These are phyloP conservation scores for Scutellaria baicalensis DNA, from an alignment of 257 asterid genomes.

Conservation along the genomic window DNA sequence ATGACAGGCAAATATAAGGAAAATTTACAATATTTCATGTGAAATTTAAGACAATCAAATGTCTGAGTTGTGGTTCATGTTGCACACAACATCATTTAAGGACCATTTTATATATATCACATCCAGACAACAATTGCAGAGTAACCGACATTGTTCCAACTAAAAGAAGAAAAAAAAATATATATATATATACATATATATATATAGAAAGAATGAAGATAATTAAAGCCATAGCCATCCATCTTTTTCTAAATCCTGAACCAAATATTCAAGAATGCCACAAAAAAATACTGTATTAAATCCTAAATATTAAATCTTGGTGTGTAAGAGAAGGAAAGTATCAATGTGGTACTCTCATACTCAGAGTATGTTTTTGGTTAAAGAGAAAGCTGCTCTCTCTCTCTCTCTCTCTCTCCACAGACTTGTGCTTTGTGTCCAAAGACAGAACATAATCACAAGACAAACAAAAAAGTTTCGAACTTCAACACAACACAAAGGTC, in stretches of 20 bases:
- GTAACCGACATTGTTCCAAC: background rate
- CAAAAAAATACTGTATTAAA: background rate
- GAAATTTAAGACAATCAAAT: constrained; percentile 9
- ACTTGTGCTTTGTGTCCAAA: constrained; percentile 38
- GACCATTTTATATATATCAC: constrained; percentile 14
- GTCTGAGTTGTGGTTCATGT: background rate
- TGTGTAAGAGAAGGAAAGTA: constrained; percentile 26
- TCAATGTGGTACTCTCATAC: constrained; percentile 13
- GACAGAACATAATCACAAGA: constrained; percentile 10
- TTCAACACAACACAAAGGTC: background rate
- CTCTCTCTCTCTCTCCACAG: constrained; percentile 23
- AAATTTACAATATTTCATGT: background rate
- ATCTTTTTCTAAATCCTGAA: background rate
- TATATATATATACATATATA: background rate
- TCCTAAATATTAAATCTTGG: constrained; percentile 8
- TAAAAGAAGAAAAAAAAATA: background rate
- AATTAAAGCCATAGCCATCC: background rate
- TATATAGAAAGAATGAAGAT: background rate
- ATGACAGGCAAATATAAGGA: constrained; percentile 4
- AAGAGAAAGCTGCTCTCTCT: constrained; percentile 47
- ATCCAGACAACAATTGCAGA: background rate
- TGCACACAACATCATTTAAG: constrained; percentile 10
- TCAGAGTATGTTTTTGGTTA: constrained; percentile 26
- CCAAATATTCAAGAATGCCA: background rate
- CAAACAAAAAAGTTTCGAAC: background rate